Percentiles rank a stretch among this genome's conserved stretches.
These are phyloP conservation scores for Hyphopichia fennica DNA, from an alignment of 1,139 yeast species.

Conservation along the genomic window DNA sequence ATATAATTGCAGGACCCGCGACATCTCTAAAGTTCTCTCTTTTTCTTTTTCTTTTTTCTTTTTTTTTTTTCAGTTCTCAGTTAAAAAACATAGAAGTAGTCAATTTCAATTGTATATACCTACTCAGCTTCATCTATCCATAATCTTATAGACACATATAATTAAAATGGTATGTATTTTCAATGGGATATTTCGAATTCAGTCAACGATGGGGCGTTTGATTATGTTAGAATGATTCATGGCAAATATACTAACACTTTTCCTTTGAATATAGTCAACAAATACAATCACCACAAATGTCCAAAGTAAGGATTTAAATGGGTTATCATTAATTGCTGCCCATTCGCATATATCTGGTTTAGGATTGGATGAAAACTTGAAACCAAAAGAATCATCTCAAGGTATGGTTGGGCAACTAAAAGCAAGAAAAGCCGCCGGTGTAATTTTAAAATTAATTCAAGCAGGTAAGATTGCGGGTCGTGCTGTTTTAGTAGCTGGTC, in stretches of 20 bases:
- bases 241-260: neutral
- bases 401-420: slow-evolving; percentile 98
- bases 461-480: slow-evolving; percentile 96
- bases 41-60: neutral
- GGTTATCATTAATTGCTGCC: slow-evolving; percentile 82
- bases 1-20: neutral
- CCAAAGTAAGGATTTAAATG: slow-evolving; percentile 47
- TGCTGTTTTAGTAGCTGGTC: slow-evolving; percentile 94
- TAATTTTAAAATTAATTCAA: slow-evolving; percentile 87
- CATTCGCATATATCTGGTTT: slow-evolving; percentile 96
- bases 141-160: neutral
- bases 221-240: neutral
- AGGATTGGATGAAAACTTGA: slow-evolving; percentile 87
- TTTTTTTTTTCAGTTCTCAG: neutral
- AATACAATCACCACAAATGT: slow-evolving; percentile 35
- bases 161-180: slow-evolving; percentile 5
- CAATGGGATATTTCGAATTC: neutral
- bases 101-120: neutral
- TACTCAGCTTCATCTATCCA: neutral
- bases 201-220: neutral
- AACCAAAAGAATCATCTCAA: slow-evolving; percentile 75
- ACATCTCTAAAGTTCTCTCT: neutral
- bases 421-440: slow-evolving; percentile 96
- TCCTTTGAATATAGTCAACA: slow-evolving; percentile 14
- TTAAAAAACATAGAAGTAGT: neutral